phyloP scores from a whole-genome alignment of 495 filamentous ascomycete genomes.

The Aspergillus panamensis region DNA sequence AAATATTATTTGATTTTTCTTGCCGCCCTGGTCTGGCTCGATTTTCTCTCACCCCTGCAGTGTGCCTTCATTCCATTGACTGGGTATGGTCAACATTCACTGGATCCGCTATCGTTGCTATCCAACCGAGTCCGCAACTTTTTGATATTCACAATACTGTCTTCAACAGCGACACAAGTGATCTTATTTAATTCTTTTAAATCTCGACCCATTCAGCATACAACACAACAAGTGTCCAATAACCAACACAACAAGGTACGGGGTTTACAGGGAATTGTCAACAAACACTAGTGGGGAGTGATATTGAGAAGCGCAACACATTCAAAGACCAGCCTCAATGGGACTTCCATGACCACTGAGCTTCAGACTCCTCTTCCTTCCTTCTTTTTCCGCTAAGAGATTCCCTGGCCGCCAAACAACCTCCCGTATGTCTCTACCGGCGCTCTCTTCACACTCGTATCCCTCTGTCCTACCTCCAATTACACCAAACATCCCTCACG shows the following conservation, averaged over 20 bases:
- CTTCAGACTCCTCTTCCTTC: neutral
- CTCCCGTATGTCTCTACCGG: slow-evolving; percentile 39
- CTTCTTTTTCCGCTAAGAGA: neutral
- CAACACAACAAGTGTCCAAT: neutral
- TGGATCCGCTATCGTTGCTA: slow-evolving; percentile 20
- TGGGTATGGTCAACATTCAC: slow-evolving; percentile 28
- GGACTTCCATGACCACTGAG: slow-evolving; percentile 17
- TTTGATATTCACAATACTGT: slow-evolving; percentile 13
- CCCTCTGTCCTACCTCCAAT: slow-evolving; percentile 28
- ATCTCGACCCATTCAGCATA: neutral
- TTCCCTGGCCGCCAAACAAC: neutral
- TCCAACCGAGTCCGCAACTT: slow-evolving; percentile 11
- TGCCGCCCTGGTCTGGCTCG: slow-evolving; percentile 18
- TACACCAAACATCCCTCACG: slow-evolving; percentile 25
- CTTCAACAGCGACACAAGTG: slow-evolving; percentile 6
- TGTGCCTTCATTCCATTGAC: slow-evolving; percentile 39
- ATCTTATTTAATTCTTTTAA: slow-evolving; percentile 6
- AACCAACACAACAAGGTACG: neutral
- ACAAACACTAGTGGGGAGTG: neutral
- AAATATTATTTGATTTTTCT: slow-evolving; percentile 18
- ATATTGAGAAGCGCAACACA: neutral
- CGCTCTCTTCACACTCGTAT: slow-evolving; percentile 27
- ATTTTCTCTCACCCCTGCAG: slow-evolving; percentile 24
- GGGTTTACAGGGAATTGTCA: neutral
- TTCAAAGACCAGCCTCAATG: slow-evolving; percentile 17